Conservation (phyloP, 768 basidiomycete genomes). For the Leccinum uliginosum region DNA sequence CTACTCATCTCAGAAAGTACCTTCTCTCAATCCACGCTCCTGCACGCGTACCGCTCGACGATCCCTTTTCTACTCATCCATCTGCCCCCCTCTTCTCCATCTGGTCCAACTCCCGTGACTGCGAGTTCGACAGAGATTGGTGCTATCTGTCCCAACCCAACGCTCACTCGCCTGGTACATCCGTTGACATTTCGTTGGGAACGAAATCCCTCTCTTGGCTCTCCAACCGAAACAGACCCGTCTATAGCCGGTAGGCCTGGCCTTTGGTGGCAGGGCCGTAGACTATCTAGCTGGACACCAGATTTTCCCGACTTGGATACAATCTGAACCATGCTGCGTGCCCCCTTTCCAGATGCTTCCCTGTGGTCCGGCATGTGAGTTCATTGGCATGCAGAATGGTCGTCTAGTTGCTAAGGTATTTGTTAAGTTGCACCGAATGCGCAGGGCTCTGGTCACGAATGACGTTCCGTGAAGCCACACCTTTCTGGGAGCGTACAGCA, state of each 20-base stretch:
- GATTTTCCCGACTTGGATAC: neutral
- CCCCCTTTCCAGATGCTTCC: neutral
- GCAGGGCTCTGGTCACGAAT: neutral
- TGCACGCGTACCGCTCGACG: conserved; percentile 67
- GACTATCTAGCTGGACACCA: conserved; percentile 20
- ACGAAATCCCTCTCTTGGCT: conserved; percentile 1
- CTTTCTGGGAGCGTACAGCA: neutral
- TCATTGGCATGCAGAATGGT: neutral
- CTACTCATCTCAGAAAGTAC: conserved; percentile 76
- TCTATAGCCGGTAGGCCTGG: conserved; percentile 31
- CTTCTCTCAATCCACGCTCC: conserved; percentile 67
- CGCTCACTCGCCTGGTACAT: conserved; percentile 14
- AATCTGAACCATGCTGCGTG: neutral
- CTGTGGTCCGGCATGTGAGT: neutral
- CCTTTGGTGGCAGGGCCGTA: conserved; percentile 36
- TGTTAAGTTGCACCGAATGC: neutral
- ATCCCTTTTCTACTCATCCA: conserved; percentile 80
- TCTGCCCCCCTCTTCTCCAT: conserved; percentile 44
- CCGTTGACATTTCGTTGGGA: conserved; percentile 25
- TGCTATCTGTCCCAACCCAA: conserved; percentile 22
- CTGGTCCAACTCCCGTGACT: neutral
- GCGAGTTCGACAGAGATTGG: neutral
- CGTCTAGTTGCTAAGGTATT: neutral
- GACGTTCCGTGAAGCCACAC: neutral
- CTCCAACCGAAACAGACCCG: neutral